Evolutionary conservation across 2,329 filamentous ascomycete genomes (phyloP).

Genomic region (Mycosphaerella sp.): DNA sequence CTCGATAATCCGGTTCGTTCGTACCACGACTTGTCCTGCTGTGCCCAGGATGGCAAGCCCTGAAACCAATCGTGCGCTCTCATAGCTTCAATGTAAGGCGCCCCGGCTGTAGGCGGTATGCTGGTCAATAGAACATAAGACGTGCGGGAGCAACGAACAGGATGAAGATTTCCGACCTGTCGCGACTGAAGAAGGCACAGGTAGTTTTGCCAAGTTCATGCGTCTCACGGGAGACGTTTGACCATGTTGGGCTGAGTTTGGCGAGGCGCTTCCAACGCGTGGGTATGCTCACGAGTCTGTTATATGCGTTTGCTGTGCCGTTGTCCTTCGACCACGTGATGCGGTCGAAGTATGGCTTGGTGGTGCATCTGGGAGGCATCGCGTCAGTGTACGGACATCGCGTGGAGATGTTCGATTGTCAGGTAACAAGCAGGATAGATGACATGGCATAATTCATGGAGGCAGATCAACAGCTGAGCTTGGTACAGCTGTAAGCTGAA

Average conservation of each 20-base stretch:
- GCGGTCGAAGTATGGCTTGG: not conserved
- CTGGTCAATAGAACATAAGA: not conserved
- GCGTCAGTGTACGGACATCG: too few species aligned
- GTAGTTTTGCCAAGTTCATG: not conserved
- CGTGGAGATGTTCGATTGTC: conserved; percentile 42
- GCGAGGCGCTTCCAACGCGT: not conserved
- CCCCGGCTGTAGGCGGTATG: not conserved
- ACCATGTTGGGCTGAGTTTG: not conserved
- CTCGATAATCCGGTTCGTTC: not conserved
- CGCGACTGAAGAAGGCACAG: not conserved
- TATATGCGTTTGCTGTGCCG: not conserved
- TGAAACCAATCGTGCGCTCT: conserved; percentile 2
- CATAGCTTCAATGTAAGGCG: not conserved
- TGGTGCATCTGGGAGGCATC: too few species aligned
- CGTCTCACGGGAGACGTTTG: not conserved
- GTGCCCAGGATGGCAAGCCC: conserved; percentile 6
- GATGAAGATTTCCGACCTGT: too few species aligned
- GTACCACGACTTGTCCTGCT: not conserved
- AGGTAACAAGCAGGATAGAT: conserved; percentile 50
- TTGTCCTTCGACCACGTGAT: not conserved
- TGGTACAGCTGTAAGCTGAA: conserved; percentile 44
- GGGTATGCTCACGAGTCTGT: not conserved
- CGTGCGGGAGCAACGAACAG: not conserved
- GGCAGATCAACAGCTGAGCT: conserved; percentile 42
- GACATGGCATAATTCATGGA: conserved; percentile 47